Percentiles rank a stretch among this genome's conserved stretches.
These are phyloP conservation scores for Leersia perrieri DNA, from an alignment of 176 grass and related monocot species.

Conservation along the genomic window DNA sequence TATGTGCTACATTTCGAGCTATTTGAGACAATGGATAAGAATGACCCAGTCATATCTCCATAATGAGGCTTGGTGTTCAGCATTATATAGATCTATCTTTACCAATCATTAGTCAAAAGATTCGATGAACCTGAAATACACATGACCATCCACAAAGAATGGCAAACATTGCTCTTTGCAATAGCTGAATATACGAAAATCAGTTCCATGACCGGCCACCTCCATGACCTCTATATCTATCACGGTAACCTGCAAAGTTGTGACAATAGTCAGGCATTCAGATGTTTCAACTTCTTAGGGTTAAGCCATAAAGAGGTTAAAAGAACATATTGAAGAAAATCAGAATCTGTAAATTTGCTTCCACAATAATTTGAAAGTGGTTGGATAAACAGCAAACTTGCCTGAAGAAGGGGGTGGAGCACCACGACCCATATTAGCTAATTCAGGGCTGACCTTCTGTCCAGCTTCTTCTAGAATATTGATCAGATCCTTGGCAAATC, in stretches of 20 bases:
- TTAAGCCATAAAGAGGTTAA: not conserved
- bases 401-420: constrained; percentile 67
- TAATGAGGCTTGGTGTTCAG: not conserved
- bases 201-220: constrained; percentile 63
- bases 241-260: constrained; percentile 64
- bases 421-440: constrained; percentile 77
- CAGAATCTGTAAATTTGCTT: constrained; percentile 6
- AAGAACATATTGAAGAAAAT: not conserved
- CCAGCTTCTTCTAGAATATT: constrained; percentile 89
- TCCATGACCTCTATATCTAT: constrained; percentile 71
- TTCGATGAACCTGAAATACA: constrained; percentile 38
- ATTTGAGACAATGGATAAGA: constrained; percentile 30
- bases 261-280: constrained; percentile 26
- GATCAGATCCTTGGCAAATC: constrained; percentile 89
- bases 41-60: not conserved
- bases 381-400: constrained; percentile 1
- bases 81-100: constrained; percentile 39
- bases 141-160: constrained; percentile 38
- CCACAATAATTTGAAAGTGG: not conserved
- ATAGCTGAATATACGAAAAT: constrained; percentile 25
- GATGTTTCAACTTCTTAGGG: not conserved
- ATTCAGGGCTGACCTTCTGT: constrained; percentile 86
- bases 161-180: constrained; percentile 14
- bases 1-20: constrained; percentile 14
- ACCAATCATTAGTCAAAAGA: constrained; percentile 23